Evolutionary conservation across 2,329 filamentous ascomycete genomes (phyloP).

Genomic region (Aspergillus uvarum): DNA sequence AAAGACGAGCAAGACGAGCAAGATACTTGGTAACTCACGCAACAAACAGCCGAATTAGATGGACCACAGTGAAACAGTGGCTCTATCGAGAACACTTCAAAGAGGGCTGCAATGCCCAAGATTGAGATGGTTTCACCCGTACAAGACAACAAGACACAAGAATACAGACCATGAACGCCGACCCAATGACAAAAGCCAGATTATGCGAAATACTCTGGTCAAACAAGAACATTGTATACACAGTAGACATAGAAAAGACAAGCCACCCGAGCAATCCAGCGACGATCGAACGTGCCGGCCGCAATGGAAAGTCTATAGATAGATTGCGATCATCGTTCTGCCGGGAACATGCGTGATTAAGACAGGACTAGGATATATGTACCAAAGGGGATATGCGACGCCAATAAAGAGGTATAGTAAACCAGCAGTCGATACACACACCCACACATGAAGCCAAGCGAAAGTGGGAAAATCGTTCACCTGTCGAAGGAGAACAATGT

Average conservation of each 20-base stretch:
- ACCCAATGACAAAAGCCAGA: neutral
- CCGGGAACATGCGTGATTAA: slow-evolving; percentile 5
- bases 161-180: neutral
- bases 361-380: neutral
- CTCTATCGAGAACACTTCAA: neutral
- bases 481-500: neutral
- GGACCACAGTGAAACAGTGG: neutral
- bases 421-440: slow-evolving; percentile 5
- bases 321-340: neutral
- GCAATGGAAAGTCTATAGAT: slow-evolving; percentile 19
- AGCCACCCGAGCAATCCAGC: slow-evolving; percentile 1
- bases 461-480: neutral
- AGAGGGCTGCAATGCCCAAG: neutral
- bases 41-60: neutral
- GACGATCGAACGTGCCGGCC: slow-evolving; percentile 15
- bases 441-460: neutral
- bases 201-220: neutral
- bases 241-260: neutral
- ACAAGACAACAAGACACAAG: neutral
- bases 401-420: slow-evolving; percentile 9
- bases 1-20: neutral
- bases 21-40: neutral
- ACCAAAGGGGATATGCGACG: slow-evolving; percentile 21
- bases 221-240: neutral
- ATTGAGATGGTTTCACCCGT: neutral